A percentile compares a stretch with the other conserved stretches of the same genome.
Conservation (phyloP, 2,329 filamentous ascomycete species). For the Mycosphaerelloides madeirae region DNA sequence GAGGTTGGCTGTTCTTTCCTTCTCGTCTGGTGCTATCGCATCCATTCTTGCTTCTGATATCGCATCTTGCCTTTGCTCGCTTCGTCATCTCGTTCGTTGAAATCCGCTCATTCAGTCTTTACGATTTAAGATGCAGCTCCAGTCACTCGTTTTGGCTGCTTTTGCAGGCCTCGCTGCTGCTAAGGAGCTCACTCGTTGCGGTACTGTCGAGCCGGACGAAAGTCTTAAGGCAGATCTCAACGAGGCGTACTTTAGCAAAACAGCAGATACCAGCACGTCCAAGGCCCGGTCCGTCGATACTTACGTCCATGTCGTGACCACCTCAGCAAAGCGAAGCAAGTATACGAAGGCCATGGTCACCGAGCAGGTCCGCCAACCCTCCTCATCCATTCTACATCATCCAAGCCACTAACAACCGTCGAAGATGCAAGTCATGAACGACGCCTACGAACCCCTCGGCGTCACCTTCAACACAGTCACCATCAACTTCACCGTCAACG, state of each 20-base stretch:
- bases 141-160: constrained; percentile 8
- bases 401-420: neutral
- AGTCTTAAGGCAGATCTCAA: constrained; percentile 14
- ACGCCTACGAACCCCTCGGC: constrained; percentile 39
- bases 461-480: constrained; percentile 43
- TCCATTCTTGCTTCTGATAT: too few species aligned
- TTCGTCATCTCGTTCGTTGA: too few species aligned
- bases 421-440: constrained; percentile 11
- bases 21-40: too few species aligned
- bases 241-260: constrained; percentile 13
- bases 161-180: constrained; percentile 12
- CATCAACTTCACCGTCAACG: constrained; percentile 48
- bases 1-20: too few species aligned
- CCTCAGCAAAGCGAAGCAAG: constrained; percentile 27
- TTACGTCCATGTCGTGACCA: constrained; percentile 42
- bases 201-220: constrained; percentile 15
- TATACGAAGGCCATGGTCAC: constrained; percentile 37
- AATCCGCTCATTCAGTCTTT: constrained; percentile 5
- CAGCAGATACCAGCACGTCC: constrained; percentile 6
- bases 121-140: constrained; percentile 12
- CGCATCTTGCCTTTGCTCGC: too few species aligned
- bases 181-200: constrained; percentile 17
- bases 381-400: neutral
- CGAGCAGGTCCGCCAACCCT: constrained; percentile 10
- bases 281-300: constrained; percentile 12